Percentiles rank a stretch among this genome's conserved stretches.
These are phyloP conservation scores for Candida ipomoeae DNA, from an alignment of 805 yeast species.

Conservation along the genomic window DNA sequence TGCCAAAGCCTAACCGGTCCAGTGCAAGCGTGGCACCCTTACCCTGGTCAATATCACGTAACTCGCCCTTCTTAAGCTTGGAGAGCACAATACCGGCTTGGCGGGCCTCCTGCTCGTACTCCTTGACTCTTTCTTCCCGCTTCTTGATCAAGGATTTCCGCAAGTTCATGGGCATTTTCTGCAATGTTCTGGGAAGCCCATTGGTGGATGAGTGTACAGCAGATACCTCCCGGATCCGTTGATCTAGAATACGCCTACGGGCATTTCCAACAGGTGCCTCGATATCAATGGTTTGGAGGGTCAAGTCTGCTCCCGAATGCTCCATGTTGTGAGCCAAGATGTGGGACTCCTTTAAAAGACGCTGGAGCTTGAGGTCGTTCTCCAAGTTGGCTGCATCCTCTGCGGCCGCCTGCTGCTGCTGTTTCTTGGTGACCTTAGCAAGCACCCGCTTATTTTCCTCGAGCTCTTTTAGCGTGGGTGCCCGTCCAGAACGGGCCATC, in stretches of 20 bases:
- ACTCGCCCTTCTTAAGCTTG: conserved; percentile 60
- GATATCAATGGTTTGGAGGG: conserved; percentile 56
- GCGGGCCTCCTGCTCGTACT: conserved; percentile 70
- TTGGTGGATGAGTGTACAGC: conserved; percentile 41
- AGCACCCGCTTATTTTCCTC: conserved; percentile 23
- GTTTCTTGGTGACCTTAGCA: conserved; percentile 30
- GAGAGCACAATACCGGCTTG: conserved; percentile 91
- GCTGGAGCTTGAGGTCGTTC: conserved; percentile 68
- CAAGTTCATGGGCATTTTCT: conserved; percentile 84
- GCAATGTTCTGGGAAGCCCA: conserved; percentile 46
- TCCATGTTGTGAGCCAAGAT: conserved; percentile 43
- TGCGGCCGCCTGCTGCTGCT: conserved; percentile 31
- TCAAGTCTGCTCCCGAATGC: conserved; percentile 64
- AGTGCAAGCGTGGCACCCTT: conserved; percentile 49
- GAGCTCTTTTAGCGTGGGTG: conserved; percentile 42
- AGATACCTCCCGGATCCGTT: conserved; percentile 47
- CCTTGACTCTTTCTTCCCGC: conserved; percentile 47
- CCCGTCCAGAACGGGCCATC: conserved; percentile 56
- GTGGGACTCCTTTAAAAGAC: conserved; percentile 69
- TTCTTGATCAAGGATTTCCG: conserved; percentile 77
- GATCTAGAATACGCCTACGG: conserved; percentile 57
- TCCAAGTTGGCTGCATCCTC: conserved; percentile 52
- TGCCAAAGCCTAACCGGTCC: conserved; percentile 48
- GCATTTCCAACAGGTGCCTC: conserved; percentile 68
- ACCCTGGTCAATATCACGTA: conserved; percentile 54